Evolutionary conservation across 2,329 filamentous ascomycete genomes (phyloP).

Genomic region (Septoria linicola): DNA sequence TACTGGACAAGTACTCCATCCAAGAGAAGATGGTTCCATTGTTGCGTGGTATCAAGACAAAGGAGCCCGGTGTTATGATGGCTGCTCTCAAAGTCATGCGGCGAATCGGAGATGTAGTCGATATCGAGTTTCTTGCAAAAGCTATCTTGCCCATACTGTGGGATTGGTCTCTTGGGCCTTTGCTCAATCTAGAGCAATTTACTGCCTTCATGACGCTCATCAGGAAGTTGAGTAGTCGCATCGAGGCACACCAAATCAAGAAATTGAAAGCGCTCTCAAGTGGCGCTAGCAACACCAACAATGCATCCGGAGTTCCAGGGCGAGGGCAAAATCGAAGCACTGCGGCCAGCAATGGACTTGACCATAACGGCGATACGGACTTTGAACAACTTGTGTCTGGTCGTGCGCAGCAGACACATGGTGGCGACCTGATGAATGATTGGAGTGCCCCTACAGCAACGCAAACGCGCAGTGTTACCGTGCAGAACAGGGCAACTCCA

Average conservation of each 20-base stretch:
- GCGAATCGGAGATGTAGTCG: slow-evolving; percentile 77
- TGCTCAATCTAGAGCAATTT: slow-evolving; percentile 83
- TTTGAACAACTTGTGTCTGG: slow-evolving; percentile 91
- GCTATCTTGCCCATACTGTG: slow-evolving; percentile 88
- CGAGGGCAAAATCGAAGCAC: slow-evolving; percentile 58
- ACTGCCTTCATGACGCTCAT: slow-evolving; percentile 87
- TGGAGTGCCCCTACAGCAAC: slow-evolving; percentile 40
- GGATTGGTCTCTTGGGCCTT: slow-evolving; percentile 84
- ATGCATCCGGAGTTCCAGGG: slow-evolving; percentile 61
- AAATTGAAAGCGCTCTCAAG: slow-evolving; percentile 83
- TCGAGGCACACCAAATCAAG: slow-evolving; percentile 84
- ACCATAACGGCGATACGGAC: slow-evolving; percentile 64
- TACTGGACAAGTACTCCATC: slow-evolving; percentile 95
- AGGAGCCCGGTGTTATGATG: slow-evolving; percentile 97
- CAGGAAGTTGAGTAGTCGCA: slow-evolving; percentile 71
- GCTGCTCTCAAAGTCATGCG: slow-evolving; percentile 80
- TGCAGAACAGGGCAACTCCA: slow-evolving; percentile 32
- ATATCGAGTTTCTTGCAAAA: slow-evolving; percentile 87
- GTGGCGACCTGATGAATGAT: slow-evolving; percentile 44
- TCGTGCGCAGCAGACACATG: slow-evolving; percentile 46
- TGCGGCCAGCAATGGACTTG: slow-evolving; percentile 54
- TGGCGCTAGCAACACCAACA: slow-evolving; percentile 39
- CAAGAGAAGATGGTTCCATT: slow-evolving; percentile 95
- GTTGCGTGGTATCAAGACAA: slow-evolving; percentile 91
- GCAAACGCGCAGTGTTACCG: slow-evolving; percentile 1